Conservation (phyloP, 2,329 filamentous ascomycete species). For the Sclerotinia nivalis region DNA sequence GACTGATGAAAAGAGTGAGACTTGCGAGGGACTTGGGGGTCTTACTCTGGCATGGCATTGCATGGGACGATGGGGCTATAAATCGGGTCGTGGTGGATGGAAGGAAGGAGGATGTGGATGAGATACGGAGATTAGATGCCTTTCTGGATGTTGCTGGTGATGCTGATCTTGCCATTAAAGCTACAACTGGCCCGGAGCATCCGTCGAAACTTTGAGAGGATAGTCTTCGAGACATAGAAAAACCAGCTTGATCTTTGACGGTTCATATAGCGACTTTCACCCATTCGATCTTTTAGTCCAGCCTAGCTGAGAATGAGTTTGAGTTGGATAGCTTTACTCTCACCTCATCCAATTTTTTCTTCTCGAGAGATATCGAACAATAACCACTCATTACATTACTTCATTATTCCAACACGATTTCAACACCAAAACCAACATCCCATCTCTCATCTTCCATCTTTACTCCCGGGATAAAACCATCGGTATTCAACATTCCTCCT, state of each 20-base stretch:
- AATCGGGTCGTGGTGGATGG: slow-evolving; percentile 56
- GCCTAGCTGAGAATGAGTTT: neutral
- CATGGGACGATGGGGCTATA: slow-evolving; percentile 61
- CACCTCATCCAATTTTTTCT: neutral
- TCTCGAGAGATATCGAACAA: neutral
- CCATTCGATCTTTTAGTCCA: neutral
- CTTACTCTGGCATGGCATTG: slow-evolving; percentile 63
- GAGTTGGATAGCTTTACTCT: neutral
- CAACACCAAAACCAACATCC: no score
- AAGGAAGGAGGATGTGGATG: slow-evolving; percentile 50
- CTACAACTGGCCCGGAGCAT: no score
- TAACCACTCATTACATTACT: no score
- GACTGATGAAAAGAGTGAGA: slow-evolving; percentile 42
- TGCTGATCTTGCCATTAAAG: neutral
- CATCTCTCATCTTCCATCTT: no score
- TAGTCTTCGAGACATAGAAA: neutral
- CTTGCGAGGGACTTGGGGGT: slow-evolving; percentile 55
- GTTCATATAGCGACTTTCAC: neutral
- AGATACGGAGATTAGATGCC: slow-evolving; percentile 53
- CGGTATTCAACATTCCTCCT: no score
- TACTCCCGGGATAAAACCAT: no score
- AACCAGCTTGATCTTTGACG: neutral
- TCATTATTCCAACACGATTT: no score
- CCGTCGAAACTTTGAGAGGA: neutral
- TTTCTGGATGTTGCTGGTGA: slow-evolving; percentile 28